These are phyloP conservation scores for Pittosporum tobira DNA, from an alignment of 129 eudicot genomes.

Conservation along the genomic window DNA sequence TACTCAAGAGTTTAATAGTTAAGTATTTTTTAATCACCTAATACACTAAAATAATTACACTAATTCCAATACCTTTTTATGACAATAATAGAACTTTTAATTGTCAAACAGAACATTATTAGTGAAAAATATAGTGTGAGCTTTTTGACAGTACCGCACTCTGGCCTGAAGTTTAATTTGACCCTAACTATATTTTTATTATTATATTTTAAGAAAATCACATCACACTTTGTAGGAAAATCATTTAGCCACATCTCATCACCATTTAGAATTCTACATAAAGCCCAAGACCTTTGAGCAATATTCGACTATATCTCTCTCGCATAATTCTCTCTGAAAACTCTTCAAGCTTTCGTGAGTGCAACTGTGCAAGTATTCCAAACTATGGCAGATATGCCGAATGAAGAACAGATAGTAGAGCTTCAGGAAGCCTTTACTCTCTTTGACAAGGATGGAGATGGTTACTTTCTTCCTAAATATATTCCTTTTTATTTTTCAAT, in stretches of 20 bases:
- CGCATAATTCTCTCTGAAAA: conserved; percentile 5
- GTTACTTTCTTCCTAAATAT: not conserved
- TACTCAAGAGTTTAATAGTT: too few species aligned
- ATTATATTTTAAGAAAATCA: not conserved
- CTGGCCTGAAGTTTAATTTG: too few species aligned
- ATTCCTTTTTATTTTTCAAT: not conserved
- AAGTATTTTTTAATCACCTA: too few species aligned
- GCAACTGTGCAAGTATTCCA: not conserved
- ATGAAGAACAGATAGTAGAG: conserved; percentile 35
- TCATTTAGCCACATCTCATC: too few species aligned
- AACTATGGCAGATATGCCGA: conserved; percentile 26
- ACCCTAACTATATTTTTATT: too few species aligned
- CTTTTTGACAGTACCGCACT: too few species aligned
- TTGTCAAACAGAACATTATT: too few species aligned
- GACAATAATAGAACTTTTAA: too few species aligned
- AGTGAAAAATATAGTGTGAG: too few species aligned
- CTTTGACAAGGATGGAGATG: conserved; percentile 53
- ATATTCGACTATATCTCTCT: conserved; percentile 18
- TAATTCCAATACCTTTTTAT: too few species aligned
- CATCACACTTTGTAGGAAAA: too few species aligned
- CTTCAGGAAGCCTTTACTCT: conserved; percentile 39
- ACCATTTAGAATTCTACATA: conserved; percentile 17
- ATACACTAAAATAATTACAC: too few species aligned
- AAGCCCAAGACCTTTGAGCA: conserved; percentile 24
- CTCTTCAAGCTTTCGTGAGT: not conserved